Evolutionary conservation across 2,329 filamentous ascomycete species (phyloP).

Genomic region (Gliomastix tumulicola): DNA sequence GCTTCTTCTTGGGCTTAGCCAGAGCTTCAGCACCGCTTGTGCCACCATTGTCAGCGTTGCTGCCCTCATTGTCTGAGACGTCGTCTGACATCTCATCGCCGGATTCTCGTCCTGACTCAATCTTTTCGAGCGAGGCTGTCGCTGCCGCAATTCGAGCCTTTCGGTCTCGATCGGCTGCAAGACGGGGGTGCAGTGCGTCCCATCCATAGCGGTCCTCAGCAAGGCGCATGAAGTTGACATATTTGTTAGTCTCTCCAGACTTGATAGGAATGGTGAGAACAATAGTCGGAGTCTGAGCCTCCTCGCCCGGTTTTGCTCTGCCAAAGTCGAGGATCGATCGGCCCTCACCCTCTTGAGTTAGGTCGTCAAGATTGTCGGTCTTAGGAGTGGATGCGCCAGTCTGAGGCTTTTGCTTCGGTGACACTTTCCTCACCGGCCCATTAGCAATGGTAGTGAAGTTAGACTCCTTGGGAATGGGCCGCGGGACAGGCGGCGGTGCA

Average conservation of each 20-base stretch:
- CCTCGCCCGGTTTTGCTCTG: constrained; percentile 50
- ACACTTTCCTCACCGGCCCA: constrained; percentile 35
- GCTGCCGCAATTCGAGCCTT: constrained; percentile 84
- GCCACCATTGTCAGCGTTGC: constrained; percentile 77
- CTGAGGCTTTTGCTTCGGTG: constrained; percentile 38
- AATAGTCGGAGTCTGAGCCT: constrained; percentile 64
- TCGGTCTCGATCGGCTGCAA: constrained; percentile 82
- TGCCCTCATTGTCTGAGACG: constrained; percentile 66
- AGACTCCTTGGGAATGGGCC: constrained; percentile 27
- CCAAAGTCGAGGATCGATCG: constrained; percentile 57
- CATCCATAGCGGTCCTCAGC: constrained; percentile 93
- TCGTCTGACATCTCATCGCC: constrained; percentile 83
- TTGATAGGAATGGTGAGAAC: constrained; percentile 75
- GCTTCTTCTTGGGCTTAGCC: constrained; percentile 68
- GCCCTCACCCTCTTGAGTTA: constrained; percentile 30
- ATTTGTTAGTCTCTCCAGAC: constrained; percentile 72
- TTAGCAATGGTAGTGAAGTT: constrained; percentile 33
- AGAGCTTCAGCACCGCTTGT: constrained; percentile 54
- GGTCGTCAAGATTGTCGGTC: constrained; percentile 40
- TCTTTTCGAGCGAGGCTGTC: constrained; percentile 75
- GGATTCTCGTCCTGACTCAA: constrained; percentile 60
- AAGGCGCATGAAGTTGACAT: constrained; percentile 90
- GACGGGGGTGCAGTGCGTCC: constrained; percentile 83
- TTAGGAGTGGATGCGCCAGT: constrained; percentile 38
- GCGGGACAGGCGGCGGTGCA: constrained; percentile 19